A percentile compares a stretch with the other conserved stretches of the same genome.
Evolutionary conservation across 2,329 filamentous ascomycete species (phyloP).

Genomic region (Davidsoniella virescens): DNA sequence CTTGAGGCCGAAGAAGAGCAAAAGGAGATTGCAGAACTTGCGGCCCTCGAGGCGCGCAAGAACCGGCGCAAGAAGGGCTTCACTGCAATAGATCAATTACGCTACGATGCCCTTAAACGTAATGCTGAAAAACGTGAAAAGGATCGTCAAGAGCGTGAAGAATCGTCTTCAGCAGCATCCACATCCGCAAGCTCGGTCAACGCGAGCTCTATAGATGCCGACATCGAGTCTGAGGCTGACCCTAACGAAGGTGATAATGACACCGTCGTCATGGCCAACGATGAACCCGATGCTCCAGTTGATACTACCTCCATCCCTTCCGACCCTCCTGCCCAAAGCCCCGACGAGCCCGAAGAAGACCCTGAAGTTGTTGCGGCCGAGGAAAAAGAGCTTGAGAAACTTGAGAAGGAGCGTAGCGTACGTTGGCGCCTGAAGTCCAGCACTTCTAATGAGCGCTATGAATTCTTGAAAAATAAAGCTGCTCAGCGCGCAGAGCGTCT

Average conservation of each 20-base stretch:
- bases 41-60: constrained; percentile 5
- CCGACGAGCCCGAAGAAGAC: constrained; percentile 10
- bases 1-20: constrained; percentile 1
- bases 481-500: constrained; percentile 7
- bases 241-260: constrained; percentile 11
- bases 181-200: constrained; percentile 5
- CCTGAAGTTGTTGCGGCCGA: constrained; percentile 6
- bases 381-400: constrained; percentile 4
- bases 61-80: constrained; percentile 1
- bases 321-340: neutral
- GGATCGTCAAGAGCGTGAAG: constrained; percentile 7
- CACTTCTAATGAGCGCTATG: constrained; percentile 3
- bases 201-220: constrained; percentile 5
- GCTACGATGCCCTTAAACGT: constrained; percentile 5
- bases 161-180: constrained; percentile 10
- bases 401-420: constrained; percentile 2
- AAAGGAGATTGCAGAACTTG: constrained; percentile 7
- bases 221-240: constrained; percentile 9
- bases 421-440: constrained; percentile 1
- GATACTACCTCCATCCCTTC: neutral
- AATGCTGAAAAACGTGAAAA: constrained; percentile 4
- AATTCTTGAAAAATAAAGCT: constrained; percentile 2
- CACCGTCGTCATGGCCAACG: constrained; percentile 11
- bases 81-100: neutral
- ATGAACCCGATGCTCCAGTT: neutral